Percentiles rank a stretch among this genome's conserved stretches.
These are phyloP conservation scores for Metschnikowia arizonensis DNA, from an alignment of 805 yeast species.

Conservation along the genomic window DNA sequence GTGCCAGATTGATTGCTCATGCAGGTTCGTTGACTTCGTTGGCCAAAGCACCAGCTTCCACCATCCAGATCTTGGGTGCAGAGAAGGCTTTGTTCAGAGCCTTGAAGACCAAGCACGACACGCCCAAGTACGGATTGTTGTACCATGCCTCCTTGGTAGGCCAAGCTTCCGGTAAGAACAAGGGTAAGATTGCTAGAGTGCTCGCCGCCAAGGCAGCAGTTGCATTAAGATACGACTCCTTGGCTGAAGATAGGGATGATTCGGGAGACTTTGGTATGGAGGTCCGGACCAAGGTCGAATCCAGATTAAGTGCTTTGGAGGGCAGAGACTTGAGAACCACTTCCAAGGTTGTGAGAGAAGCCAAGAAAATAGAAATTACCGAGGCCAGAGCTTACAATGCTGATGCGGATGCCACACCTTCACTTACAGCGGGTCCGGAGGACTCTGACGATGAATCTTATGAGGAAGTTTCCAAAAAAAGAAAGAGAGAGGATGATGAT, in stretches of 20 bases:
- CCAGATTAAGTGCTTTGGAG: slow-evolving; percentile 89
- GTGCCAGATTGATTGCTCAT: slow-evolving; percentile 96
- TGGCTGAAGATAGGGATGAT: slow-evolving; percentile 95
- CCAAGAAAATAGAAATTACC: slow-evolving; percentile 79
- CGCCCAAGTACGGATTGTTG: slow-evolving; percentile 93
- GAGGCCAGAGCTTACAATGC: slow-evolving; percentile 89
- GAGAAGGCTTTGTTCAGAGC: slow-evolving; percentile 97
- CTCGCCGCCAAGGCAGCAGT: slow-evolving; percentile 98
- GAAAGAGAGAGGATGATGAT: slow-evolving; percentile 19
- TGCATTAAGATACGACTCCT: slow-evolving; percentile 92
- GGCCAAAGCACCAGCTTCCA: slow-evolving; percentile 98
- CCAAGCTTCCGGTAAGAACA: slow-evolving; percentile 91
- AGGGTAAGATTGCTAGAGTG: slow-evolving; percentile 98
- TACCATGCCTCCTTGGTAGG: slow-evolving; percentile 95
- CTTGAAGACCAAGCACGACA: slow-evolving; percentile 91
- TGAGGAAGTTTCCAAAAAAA: slow-evolving; percentile 16
- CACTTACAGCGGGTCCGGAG: slow-evolving; percentile 27
- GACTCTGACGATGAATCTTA: slow-evolving; percentile 25
- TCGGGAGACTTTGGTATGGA: slow-evolving; percentile 89
- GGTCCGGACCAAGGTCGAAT: slow-evolving; percentile 89
- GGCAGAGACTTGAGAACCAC: slow-evolving; percentile 95
- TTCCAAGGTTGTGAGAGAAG: slow-evolving; percentile 74
- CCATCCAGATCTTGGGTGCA: slow-evolving; percentile 96
- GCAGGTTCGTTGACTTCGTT: slow-evolving; percentile 96
- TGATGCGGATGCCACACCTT: slow-evolving; percentile 75